phyloP scores from a whole-genome alignment of 768 basidiomycete genomes.

The Holtermannia corniformis region DNA sequence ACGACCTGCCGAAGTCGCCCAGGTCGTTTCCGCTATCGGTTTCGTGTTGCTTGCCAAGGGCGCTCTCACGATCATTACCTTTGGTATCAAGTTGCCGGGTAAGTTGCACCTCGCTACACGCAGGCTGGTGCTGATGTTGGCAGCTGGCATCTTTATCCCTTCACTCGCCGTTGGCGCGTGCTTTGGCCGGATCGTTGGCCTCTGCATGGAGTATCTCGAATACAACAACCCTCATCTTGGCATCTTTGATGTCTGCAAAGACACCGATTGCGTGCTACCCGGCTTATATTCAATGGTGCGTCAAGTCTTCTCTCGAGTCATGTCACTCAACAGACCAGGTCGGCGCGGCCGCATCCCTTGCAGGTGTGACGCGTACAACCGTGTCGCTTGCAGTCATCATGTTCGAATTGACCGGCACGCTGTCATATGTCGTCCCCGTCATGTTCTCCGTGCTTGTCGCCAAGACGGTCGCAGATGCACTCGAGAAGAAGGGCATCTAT shows the following conservation, averaged over 20 bases:
- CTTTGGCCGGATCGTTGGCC: conserved; percentile 76
- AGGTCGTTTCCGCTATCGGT: conserved; percentile 55
- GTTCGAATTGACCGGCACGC: conserved; percentile 85
- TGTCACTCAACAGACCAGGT: conserved; percentile 23
- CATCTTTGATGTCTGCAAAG: conserved; percentile 59
- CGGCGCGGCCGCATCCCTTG: conserved; percentile 85
- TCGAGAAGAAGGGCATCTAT: conserved; percentile 92
- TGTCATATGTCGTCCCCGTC: conserved; percentile 64
- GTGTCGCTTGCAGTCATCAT: conserved; percentile 93
- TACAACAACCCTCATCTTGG: conserved; percentile 52
- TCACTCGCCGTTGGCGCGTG: conserved; percentile 88
- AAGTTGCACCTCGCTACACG: neutral
- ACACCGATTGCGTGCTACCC: conserved; percentile 69
- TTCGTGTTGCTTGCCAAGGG: conserved; percentile 74
- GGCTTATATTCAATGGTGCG: conserved; percentile 85
- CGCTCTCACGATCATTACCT: conserved; percentile 72
- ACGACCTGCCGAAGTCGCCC: conserved; percentile 48
- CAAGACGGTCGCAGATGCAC: conserved; percentile 76
- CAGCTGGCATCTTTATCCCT: conserved; percentile 94
- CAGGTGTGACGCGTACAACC: conserved; percentile 81
- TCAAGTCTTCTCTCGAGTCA: neutral
- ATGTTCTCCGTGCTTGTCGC: conserved; percentile 59
- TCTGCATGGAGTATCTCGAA: conserved; percentile 67
- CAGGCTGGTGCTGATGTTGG: conserved; percentile 41
- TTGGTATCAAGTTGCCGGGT: conserved; percentile 59